Evolutionary conservation across 345 rosid species (phyloP), one percentile per base, ranked within the genome.

Genomic region (Corymbia maculata): DNA sequence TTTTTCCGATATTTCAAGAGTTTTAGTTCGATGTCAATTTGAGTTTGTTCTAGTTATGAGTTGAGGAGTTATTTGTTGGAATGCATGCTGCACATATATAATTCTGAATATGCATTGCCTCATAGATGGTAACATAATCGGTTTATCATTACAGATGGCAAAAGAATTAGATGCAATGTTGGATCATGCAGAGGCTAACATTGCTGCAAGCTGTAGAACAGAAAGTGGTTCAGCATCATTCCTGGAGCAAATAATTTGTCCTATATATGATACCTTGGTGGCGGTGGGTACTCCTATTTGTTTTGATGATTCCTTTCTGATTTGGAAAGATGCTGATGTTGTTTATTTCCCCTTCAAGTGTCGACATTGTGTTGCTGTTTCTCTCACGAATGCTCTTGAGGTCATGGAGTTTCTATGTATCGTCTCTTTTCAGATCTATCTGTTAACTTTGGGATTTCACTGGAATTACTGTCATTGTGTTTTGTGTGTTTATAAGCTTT

Each of bases 131-230:
- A 22, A 85, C 64, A 45, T 51, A 66, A 85, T 52, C 9, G 51
- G 86, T 87, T 9, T 85, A 79, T 52, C 61, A 82, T 89, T 93
- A 87, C 92, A 98, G 99, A 97, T 98, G 99, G 99, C 99, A 64
- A 98, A 94, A 89, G 99, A 98, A 88, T 91, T 98, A 94, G 99
- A 98, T 93, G 98, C 95, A 64, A 93, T 86, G 90, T 88, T 98
- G 93, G 99, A 98, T 91, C 99, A 94, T 92, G 96, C 94, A 89
- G 99, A 93, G 92, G 98, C 99, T 90, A 82, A 87, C 91, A 91
- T 17, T 89, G 94, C 99, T 90, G 45, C 87, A 61, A 98, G 97
- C 91, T 98, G 99, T 92, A 70, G 5, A 88, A 88, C 90, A 85
- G 97, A 91, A 85, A 82, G 79, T 88, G 97, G 95, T 89, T 93